Evolutionary conservation across 2,329 filamentous ascomycete species (phyloP).

Genomic region (Talaromyces sp.): DNA sequence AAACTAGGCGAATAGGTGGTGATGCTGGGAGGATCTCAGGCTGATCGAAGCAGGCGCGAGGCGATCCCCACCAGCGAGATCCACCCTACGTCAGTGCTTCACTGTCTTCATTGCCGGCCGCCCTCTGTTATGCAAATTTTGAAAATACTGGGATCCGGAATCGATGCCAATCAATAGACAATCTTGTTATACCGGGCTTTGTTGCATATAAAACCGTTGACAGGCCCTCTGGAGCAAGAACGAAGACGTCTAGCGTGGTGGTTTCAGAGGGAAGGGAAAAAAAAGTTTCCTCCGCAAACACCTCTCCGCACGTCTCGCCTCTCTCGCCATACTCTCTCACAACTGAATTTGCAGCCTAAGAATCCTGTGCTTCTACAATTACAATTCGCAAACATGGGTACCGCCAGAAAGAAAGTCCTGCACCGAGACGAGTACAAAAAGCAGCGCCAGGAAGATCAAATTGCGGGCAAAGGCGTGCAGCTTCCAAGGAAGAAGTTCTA

Average conservation of each 20-base stretch:
- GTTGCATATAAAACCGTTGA: not conserved
- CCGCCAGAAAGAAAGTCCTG: conserved; percentile 43
- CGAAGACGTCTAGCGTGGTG: not conserved
- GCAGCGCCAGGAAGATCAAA: conserved; percentile 32
- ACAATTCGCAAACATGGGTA: conserved; percentile 39
- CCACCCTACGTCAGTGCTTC: not conserved
- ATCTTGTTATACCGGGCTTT: not conserved
- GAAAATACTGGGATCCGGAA: not conserved
- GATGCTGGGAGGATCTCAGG: not conserved
- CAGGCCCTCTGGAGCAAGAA: not conserved
- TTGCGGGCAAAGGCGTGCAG: conserved; percentile 38
- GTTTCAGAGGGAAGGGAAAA: not conserved
- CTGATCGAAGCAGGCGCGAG: not conserved
- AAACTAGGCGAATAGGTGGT: not conserved
- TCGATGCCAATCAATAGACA: not conserved
- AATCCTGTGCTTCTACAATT: not conserved
- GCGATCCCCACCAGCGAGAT: not conserved
- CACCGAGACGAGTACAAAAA: conserved; percentile 56
- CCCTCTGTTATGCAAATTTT: not conserved
- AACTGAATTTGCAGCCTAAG: not conserved
- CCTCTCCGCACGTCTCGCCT: not conserved
- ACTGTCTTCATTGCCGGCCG: not conserved
- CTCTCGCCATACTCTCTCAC: not conserved
- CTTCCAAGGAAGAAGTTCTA: conserved; percentile 95
- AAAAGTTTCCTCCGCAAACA: conserved; percentile 5